phyloP scores from a whole-genome alignment of 176 grass and related monocot genomes.

The Urochloa ruziziensis region DNA sequence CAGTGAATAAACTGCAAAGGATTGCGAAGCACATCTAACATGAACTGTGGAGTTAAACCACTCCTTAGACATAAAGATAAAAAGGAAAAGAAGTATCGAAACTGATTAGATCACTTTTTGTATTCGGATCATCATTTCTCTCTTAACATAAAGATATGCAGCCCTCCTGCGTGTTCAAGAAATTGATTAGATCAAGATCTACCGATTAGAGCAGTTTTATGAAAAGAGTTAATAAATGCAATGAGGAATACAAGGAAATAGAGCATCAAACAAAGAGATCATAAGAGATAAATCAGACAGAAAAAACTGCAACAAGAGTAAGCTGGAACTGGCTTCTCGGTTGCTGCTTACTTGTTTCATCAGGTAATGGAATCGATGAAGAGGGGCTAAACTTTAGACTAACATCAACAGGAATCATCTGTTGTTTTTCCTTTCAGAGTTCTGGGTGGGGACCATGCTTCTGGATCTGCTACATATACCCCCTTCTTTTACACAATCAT shows the following conservation, averaged over 20 bases:
- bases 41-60: constrained; percentile 1
- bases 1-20: neutral
- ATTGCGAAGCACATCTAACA: neutral
- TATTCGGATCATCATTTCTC: too few relatives aligned
- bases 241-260: neutral
- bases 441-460: constrained; percentile 17
- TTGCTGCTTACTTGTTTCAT: constrained; percentile 41
- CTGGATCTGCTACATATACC: constrained; percentile 23
- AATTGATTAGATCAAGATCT: constrained; percentile 3
- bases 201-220: neutral
- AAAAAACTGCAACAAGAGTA: constrained; percentile 11
- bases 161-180: too few relatives aligned
- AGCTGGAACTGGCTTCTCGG: neutral
- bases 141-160: too few relatives aligned
- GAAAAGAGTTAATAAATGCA: neutral
- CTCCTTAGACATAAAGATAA: neutral
- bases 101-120: too few relatives aligned
- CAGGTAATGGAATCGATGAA: neutral
- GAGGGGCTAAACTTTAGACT: neutral
- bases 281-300: neutral
- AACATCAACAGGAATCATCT: neutral
- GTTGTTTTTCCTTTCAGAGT: neutral
- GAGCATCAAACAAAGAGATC: constrained; percentile 2
- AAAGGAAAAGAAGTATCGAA: neutral
- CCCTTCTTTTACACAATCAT: neutral